These are phyloP conservation scores for Talaromyces sp. DNA, from an alignment of 2,329 filamentous ascomycete genomes.

Conservation along the genomic window DNA sequence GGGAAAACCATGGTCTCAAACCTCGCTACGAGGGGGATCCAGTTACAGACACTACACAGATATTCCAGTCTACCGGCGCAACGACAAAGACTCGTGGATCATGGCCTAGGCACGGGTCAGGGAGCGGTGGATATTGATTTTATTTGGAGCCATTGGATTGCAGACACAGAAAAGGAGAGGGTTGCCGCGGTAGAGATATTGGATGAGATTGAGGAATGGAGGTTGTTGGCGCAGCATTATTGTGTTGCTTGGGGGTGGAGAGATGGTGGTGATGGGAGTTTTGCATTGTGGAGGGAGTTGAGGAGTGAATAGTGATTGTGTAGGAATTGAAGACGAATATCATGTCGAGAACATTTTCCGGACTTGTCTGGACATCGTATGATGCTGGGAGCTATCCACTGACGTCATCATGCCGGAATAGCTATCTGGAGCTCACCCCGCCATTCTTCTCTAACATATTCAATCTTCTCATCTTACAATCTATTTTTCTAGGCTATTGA, in stretches of 20 bases:
- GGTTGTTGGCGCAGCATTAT: conserved; percentile 82
- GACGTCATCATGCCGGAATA: conserved; percentile 5
- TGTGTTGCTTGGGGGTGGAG: conserved; percentile 85
- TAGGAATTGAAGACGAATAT: neutral
- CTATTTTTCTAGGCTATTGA: neutral
- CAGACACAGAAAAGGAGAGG: conserved; percentile 67
- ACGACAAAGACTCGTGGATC: conserved; percentile 59
- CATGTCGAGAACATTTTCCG: neutral
- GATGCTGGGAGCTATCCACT: neutral
- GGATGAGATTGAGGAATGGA: conserved; percentile 95
- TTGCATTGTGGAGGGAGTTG: neutral
- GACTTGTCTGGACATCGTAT: neutral
- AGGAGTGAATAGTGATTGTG: neutral
- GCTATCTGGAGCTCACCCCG: conserved; percentile 8
- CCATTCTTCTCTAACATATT: neutral
- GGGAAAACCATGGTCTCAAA: conserved; percentile 91
- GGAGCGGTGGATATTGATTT: conserved; percentile 60
- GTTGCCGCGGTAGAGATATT: conserved; percentile 79
- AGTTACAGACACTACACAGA: conserved; percentile 73
- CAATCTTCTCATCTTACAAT: too few species aligned
- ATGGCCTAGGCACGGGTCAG: conserved; percentile 61
- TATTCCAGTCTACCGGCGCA: conserved; percentile 71
- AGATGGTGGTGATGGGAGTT: conserved; percentile 32
- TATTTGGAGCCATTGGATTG: conserved; percentile 77
- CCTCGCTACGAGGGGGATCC: conserved; percentile 74